These are phyloP conservation scores for Globisporangium irregulare DNA, from an alignment of 352 stramenopile genomes.

Conservation along the genomic window DNA sequence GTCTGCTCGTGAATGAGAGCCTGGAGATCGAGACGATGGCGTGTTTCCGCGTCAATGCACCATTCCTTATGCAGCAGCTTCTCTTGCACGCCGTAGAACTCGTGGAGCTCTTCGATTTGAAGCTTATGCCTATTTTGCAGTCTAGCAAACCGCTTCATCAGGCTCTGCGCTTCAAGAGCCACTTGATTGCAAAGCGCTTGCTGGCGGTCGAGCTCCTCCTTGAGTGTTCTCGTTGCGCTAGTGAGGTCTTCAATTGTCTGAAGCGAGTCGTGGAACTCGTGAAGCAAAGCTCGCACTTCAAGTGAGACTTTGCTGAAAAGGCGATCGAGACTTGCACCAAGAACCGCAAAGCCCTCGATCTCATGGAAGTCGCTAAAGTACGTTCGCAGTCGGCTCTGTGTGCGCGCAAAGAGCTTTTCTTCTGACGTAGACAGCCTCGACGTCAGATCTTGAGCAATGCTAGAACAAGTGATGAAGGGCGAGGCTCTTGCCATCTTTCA, in stretches of 20 bases:
- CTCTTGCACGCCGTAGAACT: slow-evolving; percentile 28
- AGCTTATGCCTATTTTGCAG: slow-evolving; percentile 21
- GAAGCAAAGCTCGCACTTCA: background rate
- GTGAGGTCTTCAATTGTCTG: background rate
- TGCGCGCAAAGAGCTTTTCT: background rate
- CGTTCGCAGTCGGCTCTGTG: background rate
- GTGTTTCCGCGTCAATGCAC: slow-evolving; percentile 24
- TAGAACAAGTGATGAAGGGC: background rate
- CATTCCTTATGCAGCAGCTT: slow-evolving; percentile 34
- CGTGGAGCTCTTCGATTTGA: slow-evolving; percentile 27
- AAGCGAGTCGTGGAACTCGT: background rate
- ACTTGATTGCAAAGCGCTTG: background rate
- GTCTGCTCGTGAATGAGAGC: slow-evolving; percentile 19
- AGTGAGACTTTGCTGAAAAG: slow-evolving; percentile 4
- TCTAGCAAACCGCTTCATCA: slow-evolving; percentile 10
- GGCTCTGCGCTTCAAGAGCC: background rate
- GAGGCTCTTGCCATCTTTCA: background rate
- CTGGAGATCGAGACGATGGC: slow-evolving; percentile 24
- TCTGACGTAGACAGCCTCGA: background rate
- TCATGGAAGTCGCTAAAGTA: slow-evolving; percentile 4
- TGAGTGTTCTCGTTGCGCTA: background rate
- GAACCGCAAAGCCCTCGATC: slow-evolving; percentile 1
- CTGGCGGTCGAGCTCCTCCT: background rate
- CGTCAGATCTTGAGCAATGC: slow-evolving; percentile 6
- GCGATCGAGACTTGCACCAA: background rate